phyloP scores from a whole-genome alignment of 2,329 filamentous ascomycete species.

The Botryosphaeria dothidea region DNA sequence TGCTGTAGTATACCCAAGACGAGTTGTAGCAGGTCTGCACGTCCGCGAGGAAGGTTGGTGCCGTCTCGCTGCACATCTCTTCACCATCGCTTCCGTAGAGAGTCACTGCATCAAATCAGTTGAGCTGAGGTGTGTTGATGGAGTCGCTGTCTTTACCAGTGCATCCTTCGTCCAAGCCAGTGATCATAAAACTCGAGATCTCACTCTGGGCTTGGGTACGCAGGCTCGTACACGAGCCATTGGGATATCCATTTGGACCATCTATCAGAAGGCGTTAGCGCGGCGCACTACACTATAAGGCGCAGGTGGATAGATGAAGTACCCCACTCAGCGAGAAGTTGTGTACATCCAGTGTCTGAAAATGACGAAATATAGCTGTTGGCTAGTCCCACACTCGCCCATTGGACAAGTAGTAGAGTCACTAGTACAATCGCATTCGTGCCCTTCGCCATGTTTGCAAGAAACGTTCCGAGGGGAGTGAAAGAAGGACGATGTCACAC shows the following conservation, averaged over 20 bases:
- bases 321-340: slow-evolving; percentile 7
- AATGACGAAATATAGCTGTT: slow-evolving; percentile 1
- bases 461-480: background rate
- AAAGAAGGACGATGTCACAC: background rate
- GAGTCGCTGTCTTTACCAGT: slow-evolving; percentile 21
- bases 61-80: slow-evolving; percentile 5
- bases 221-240: slow-evolving; percentile 5
- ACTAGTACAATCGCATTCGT: background rate
- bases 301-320: background rate
- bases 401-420: background rate
- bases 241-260: slow-evolving; percentile 5
- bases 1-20: slow-evolving; percentile 32
- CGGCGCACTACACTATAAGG: background rate
- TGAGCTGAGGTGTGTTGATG: background rate
- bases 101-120: slow-evolving; percentile 25
- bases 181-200: slow-evolving; percentile 28
- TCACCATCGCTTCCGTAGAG: slow-evolving; percentile 27
- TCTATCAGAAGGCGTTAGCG: background rate
- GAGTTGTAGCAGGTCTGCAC: slow-evolving; percentile 30
- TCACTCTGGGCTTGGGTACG: background rate
- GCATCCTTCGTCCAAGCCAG: slow-evolving; percentile 29
- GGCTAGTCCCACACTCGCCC: background rate
- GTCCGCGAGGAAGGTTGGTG: slow-evolving; percentile 23
- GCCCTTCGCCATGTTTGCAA: background rate
- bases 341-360: background rate